phyloP scores from a whole-genome alignment of 306 rosid species.

The Erythrophleum fordii region DNA sequence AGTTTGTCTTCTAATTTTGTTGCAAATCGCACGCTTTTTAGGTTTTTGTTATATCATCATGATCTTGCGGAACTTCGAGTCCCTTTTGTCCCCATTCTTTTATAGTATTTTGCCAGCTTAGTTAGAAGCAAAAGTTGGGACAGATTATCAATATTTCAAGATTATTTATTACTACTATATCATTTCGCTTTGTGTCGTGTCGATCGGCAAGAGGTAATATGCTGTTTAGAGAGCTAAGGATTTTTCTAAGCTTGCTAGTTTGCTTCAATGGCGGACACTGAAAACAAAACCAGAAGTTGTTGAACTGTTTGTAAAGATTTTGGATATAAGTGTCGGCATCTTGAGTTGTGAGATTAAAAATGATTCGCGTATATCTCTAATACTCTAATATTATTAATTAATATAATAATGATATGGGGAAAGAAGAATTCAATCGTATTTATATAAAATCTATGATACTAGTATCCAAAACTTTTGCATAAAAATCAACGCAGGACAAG shows the following conservation, averaged over 20 bases:
- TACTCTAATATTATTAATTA: too few relatives aligned
- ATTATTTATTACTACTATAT: slow-evolving; percentile 27
- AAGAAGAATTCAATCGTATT: not conserved
- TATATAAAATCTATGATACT: not conserved
- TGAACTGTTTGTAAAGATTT: not conserved
- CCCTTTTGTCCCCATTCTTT: slow-evolving; percentile 44
- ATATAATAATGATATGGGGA: not conserved
- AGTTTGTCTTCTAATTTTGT: slow-evolving; percentile 36
- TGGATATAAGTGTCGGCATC: not conserved
- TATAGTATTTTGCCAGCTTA: slow-evolving; percentile 10
- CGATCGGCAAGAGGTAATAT: not conserved
- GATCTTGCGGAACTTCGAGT: slow-evolving; percentile 51
- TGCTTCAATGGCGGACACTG: not conserved
- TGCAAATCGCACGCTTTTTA: slow-evolving; percentile 29
- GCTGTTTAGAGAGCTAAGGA: not conserved
- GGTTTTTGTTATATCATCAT: slow-evolving; percentile 20
- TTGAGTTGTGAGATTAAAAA: too few relatives aligned
- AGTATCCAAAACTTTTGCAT: not conserved
- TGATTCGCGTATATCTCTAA: too few relatives aligned
- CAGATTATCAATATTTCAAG: slow-evolving; percentile 31
- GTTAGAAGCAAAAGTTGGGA: slow-evolving; percentile 34
- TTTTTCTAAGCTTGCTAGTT: not conserved
- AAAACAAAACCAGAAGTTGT: not conserved
- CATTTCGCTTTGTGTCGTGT: not conserved
- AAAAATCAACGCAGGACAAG: not conserved